Conservation (phyloP, 805 yeast genomes). For the Candida odintsovae region DNA sequence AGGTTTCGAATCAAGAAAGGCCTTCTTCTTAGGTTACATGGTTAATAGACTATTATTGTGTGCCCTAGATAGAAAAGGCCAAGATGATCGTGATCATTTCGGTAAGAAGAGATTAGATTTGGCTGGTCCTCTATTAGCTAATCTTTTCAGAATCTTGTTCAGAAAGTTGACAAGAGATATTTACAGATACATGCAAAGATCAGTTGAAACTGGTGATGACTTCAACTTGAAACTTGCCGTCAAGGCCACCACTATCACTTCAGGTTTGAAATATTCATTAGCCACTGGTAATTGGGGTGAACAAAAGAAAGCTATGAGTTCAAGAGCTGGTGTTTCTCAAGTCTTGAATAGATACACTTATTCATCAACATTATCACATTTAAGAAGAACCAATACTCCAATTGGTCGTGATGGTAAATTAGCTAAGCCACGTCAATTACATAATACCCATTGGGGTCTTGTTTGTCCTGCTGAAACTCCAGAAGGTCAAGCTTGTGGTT, state of each 20-base stretch:
- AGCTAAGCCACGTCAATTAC: conserved; percentile 98
- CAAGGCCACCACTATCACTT: conserved; percentile 93
- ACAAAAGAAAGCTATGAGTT: conserved; percentile 97
- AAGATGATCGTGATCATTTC: conserved; percentile 98
- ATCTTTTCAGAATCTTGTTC: conserved; percentile 89
- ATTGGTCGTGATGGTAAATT: conserved; percentile 99
- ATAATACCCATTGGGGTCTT: conserved; percentile 99
- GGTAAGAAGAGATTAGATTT: conserved; percentile 97
- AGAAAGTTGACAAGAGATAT: conserved; percentile 94
- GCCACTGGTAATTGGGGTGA: conserved; percentile 99
- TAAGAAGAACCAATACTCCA: conserved; percentile 98
- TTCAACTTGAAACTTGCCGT: conserved; percentile 95
- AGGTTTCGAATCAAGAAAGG: conserved; percentile 95
- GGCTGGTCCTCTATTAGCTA: conserved; percentile 97
- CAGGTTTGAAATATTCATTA: conserved; percentile 93
- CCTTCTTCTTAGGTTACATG: conserved; percentile 96
- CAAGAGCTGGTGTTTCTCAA: conserved; percentile 99
- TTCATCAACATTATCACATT: conserved; percentile 96
- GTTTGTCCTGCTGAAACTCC: conserved; percentile 99
- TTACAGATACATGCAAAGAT: conserved; percentile 96
- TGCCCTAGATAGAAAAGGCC: conserved; percentile 95
- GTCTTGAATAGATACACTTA: conserved; percentile 96
- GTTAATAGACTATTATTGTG: conserved; percentile 90
- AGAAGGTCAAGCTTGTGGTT: conserved; percentile 99
- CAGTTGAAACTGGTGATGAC: conserved; percentile 96